phyloP scores from a whole-genome alignment of 495 filamentous ascomycete genomes.

The Entonaema liquescens region DNA sequence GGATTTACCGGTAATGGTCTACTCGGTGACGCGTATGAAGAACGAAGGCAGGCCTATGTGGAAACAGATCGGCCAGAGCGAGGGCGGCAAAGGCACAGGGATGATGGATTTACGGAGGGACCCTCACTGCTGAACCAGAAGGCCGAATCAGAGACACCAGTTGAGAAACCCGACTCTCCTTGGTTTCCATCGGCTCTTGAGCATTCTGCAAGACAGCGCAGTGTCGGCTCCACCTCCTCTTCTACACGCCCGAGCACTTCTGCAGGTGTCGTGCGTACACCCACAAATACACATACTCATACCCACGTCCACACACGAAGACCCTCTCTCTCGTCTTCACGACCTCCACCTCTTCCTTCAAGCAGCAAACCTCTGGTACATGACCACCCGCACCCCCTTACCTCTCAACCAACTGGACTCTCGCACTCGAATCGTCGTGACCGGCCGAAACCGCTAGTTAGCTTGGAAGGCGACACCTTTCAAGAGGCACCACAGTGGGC shows the following conservation, averaged over 20 bases:
- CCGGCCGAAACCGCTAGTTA: constrained; percentile 67
- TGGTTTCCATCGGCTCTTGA: constrained; percentile 60
- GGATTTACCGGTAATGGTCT: constrained; percentile 52
- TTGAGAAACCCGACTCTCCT: constrained; percentile 32
- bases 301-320: constrained; percentile 25
- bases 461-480: constrained; percentile 80
- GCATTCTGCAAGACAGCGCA: constrained; percentile 50
- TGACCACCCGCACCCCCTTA: constrained; percentile 30
- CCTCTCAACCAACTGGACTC: constrained; percentile 29
- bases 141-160: constrained; percentile 18
- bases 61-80: constrained; percentile 36
- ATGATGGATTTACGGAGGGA: constrained; percentile 58
- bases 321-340: constrained; percentile 37
- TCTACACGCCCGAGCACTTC: constrained; percentile 35
- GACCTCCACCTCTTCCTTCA: constrained; percentile 31
- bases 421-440: constrained; percentile 38
- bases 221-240: constrained; percentile 27
- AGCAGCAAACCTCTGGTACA: constrained; percentile 8
- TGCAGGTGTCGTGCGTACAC: constrained; percentile 23
- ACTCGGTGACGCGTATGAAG: constrained; percentile 55
- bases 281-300: constrained; percentile 24
- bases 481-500: constrained; percentile 75
- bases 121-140: constrained; percentile 59
- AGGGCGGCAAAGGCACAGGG: constrained; percentile 29
- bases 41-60: constrained; percentile 47